Percentiles rank a stretch among this genome's conserved stretches.
Evolutionary conservation across 2,329 filamentous ascomycete species (phyloP).

Genomic region (Botryotinia narcissicola): DNA sequence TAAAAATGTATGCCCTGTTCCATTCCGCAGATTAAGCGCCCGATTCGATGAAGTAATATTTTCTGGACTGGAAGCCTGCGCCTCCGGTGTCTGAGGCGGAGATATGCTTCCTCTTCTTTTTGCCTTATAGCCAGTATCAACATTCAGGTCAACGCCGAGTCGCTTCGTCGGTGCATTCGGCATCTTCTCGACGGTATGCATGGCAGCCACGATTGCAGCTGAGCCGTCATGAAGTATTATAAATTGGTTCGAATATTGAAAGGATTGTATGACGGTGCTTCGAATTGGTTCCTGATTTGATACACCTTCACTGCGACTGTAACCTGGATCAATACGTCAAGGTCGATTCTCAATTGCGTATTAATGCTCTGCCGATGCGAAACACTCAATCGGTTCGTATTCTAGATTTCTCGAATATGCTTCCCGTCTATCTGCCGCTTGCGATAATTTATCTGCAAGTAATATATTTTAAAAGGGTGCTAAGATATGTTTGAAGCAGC

Average conservation of each 20-base stretch:
- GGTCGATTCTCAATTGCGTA: not conserved
- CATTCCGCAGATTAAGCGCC: constrained; percentile 33
- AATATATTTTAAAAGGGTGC: not conserved
- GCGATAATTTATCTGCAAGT: constrained; percentile 1
- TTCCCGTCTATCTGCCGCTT: not conserved
- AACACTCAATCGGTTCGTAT: not conserved
- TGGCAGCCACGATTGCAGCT: constrained; percentile 24
- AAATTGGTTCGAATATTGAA: not conserved
- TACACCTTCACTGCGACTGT: not conserved
- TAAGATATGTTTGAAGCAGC: not conserved
- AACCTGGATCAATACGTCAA: not conserved
- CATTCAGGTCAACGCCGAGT: constrained; percentile 33
- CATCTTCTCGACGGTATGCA: constrained; percentile 35
- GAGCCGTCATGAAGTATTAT: constrained; percentile 24
- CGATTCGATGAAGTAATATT: constrained; percentile 28
- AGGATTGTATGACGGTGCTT: constrained; percentile 3
- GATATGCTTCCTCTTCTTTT: constrained; percentile 29
- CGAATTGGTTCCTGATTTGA: not conserved
- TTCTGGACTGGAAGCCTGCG: constrained; percentile 30
- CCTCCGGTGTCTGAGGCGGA: constrained; percentile 34
- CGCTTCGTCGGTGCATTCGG: constrained; percentile 32
- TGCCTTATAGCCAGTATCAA: constrained; percentile 36
- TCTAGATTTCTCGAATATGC: not conserved
- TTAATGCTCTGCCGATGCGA: constrained; percentile 1
- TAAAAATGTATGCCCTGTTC: constrained; percentile 37